Conservation (phyloP, 1,139 yeast genomes). For the Magnusiomyces magnusii region DNA sequence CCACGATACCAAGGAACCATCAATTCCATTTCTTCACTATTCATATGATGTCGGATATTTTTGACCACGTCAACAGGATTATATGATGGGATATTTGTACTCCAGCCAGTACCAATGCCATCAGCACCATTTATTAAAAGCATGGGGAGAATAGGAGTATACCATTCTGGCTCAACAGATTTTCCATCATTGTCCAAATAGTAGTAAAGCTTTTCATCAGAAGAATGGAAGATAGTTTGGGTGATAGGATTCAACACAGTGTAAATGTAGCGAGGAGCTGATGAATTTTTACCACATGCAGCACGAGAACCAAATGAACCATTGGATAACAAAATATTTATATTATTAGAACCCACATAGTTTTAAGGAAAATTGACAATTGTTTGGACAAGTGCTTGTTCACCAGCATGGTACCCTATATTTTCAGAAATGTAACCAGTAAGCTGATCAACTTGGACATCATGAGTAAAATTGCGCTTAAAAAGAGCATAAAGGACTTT, state of each 20-base stretch:
- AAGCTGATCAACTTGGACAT: constrained; percentile 84
- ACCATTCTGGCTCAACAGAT: constrained; percentile 95
- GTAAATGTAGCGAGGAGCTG: constrained; percentile 97
- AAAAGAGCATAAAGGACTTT: constrained; percentile 86
- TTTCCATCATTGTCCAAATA: constrained; percentile 91
- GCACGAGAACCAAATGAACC: constrained; percentile 98
- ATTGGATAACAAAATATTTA: constrained; percentile 77
- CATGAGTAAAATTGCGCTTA: constrained; percentile 66
- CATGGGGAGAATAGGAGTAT: constrained; percentile 89
- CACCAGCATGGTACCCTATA: constrained; percentile 97
- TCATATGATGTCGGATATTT: constrained; percentile 67
- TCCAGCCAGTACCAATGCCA: constrained; percentile 99
- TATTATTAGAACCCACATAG: constrained; percentile 87
- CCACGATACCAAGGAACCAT: constrained; percentile 96
- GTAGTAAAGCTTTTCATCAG: constrained; percentile 69
- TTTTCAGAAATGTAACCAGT: constrained; percentile 87
- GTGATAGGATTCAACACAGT: constrained; percentile 79
- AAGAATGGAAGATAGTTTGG: constrained; percentile 63
- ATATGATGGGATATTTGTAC: constrained; percentile 84
- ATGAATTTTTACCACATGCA: constrained; percentile 96
- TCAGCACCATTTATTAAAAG: constrained; percentile 90
- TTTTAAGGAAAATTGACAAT: constrained; percentile 93
- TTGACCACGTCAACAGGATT: constrained; percentile 78
- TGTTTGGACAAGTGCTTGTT: constrained; percentile 76
- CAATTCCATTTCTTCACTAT: constrained; percentile 58